A percentile compares a stretch with the other conserved stretches of the same genome.
phyloP scores from a whole-genome alignment of 75 land plant genomes.

The Ceratopteris richardii region DNA sequence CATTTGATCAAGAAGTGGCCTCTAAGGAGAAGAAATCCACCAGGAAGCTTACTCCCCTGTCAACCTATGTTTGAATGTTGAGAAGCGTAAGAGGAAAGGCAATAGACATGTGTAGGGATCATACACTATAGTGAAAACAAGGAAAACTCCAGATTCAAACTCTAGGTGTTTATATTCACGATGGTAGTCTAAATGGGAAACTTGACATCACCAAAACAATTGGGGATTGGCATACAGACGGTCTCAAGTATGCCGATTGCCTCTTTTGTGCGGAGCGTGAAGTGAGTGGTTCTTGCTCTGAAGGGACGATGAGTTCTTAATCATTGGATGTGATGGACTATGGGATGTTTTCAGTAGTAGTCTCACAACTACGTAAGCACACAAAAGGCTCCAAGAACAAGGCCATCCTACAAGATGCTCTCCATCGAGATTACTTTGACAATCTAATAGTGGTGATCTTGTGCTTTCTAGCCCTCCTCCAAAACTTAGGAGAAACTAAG shows the following conservation, averaged over 20 bases:
- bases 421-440: slow-evolving; percentile 58
- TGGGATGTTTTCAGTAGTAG: slow-evolving; percentile 87
- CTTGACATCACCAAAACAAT: slow-evolving; percentile 76
- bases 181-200: slow-evolving; percentile 84
- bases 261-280: slow-evolving; percentile 87
- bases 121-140: slow-evolving; percentile 23
- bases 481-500: slow-evolving; percentile 35
- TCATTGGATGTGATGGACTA: slow-evolving; percentile 83
- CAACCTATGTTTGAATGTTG: no score
- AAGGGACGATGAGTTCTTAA: slow-evolving; percentile 77
- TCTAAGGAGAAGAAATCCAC: no score
- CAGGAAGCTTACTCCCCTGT: no score
- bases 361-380: slow-evolving; percentile 75
- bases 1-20: no score
- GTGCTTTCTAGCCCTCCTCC: slow-evolving; percentile 80
- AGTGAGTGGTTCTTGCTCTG: slow-evolving; percentile 43
- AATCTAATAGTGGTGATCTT: slow-evolving; percentile 72
- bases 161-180: slow-evolving; percentile 43
- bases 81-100: slow-evolving; percentile 50
- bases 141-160: slow-evolving; percentile 44
- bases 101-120: slow-evolving; percentile 52
- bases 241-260: slow-evolving; percentile 54
- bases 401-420: slow-evolving; percentile 69
- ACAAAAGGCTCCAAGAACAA: slow-evolving; percentile 68
- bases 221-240: slow-evolving; percentile 93